A percentile compares a stretch with the other conserved stretches of the same genome.
phyloP scores from a whole-genome alignment of 176 grass and related monocot genomes.

The Avena eriantha region DNA sequence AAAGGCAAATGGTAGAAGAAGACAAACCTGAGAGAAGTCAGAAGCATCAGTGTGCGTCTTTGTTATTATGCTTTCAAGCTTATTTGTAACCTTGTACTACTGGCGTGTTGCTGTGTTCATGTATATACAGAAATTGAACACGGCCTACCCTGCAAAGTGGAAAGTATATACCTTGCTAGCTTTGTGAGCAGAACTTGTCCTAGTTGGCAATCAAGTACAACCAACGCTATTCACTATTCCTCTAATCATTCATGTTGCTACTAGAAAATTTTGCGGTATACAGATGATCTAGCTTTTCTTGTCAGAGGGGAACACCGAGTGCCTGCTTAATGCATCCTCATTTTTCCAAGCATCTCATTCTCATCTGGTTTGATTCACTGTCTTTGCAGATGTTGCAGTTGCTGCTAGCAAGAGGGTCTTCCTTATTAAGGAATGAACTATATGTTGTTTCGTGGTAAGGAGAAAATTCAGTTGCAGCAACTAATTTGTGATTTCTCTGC shows the following conservation, averaged over 20 bases:
- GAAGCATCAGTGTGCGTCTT: constrained; percentile 43
- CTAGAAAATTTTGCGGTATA: not conserved
- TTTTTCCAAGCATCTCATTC: not conserved
- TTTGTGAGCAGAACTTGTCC: not conserved
- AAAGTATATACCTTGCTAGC: not conserved
- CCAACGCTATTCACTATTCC: not conserved
- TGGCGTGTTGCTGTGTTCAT: not conserved
- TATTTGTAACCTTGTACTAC: not conserved
- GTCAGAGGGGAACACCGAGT: not conserved
- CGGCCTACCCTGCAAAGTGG: not conserved
- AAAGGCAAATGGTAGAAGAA: not conserved
- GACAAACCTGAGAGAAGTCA: constrained; percentile 32
- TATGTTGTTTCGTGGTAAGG: not conserved
- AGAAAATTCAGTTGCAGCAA: not conserved
- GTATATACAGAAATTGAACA: not conserved
- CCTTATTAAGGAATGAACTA: not conserved
- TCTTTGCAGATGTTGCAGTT: not conserved
- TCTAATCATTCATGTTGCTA: not conserved
- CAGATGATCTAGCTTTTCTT: not conserved
- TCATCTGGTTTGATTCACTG: not conserved
- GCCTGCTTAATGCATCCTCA: constrained; percentile 16
- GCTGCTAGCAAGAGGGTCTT: not conserved
- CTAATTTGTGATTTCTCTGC: not conserved
- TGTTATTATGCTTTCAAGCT: not conserved
- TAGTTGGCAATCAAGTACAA: not conserved